Percentiles rank a stretch among this genome's conserved stretches.
These are phyloP conservation scores for Fragaria ananassa DNA, from an alignment of 306 rosid species.

Conservation along the genomic window DNA sequence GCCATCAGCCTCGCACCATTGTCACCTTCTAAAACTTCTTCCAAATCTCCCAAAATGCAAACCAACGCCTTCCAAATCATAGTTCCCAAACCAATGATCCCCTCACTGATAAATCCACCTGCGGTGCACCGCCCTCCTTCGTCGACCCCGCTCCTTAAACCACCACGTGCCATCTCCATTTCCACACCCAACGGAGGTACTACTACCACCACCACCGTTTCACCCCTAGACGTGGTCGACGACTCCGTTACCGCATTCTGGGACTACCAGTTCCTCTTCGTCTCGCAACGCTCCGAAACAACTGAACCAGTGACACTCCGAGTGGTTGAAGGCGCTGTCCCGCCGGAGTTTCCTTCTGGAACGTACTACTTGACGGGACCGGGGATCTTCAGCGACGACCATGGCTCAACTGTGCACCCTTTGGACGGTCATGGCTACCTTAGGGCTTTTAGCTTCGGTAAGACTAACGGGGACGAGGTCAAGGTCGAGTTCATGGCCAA, in stretches of 20 bases:
- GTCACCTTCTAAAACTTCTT: not conserved
- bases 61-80: slow-evolving; percentile 31
- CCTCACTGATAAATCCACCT: slow-evolving; percentile 35
- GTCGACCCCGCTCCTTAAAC: slow-evolving; percentile 5
- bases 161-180: slow-evolving; percentile 43
- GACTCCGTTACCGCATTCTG: slow-evolving; percentile 62
- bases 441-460: slow-evolving; percentile 60
- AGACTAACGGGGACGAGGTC: slow-evolving; percentile 6
- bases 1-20: not conserved
- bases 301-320: slow-evolving; percentile 35
- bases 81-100: slow-evolving; percentile 27
- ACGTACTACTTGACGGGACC: slow-evolving; percentile 83
- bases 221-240: slow-evolving; percentile 30
- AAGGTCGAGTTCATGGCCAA: slow-evolving; percentile 69
- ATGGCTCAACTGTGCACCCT: slow-evolving; percentile 91
- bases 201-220: slow-evolving; percentile 11
- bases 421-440: slow-evolving; percentile 87
- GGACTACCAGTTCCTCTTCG: slow-evolving; percentile 82
- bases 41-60: slow-evolving; percentile 38
- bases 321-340: slow-evolving; percentile 54
- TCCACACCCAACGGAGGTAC: slow-evolving; percentile 27
- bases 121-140: slow-evolving; percentile 26
- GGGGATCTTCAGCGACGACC: slow-evolving; percentile 73
- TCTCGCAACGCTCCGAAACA: slow-evolving; percentile 69
- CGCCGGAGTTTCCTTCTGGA: slow-evolving; percentile 65